A percentile compares a stretch with the other conserved stretches of the same genome.
Evolutionary conservation across 1,284 basidiomycete genomes (phyloP).

Genomic region (Wolfiporia cocos): DNA sequence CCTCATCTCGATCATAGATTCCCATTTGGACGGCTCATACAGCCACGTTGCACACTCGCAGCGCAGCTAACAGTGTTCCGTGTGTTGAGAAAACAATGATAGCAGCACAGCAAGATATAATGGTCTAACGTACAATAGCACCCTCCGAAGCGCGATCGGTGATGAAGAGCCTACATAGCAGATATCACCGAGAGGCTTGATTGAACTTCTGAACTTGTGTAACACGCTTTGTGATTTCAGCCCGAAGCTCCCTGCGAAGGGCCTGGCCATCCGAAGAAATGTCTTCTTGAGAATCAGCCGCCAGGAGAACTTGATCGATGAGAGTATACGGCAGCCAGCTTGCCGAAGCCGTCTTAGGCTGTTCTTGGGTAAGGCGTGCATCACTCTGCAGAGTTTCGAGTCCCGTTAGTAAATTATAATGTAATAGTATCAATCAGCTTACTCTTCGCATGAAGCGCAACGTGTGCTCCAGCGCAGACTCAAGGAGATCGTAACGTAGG

Average conservation of each 20-base stretch:
- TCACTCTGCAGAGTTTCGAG: slow-evolving; percentile 45
- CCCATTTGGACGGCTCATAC: too few species aligned
- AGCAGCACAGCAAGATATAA: too few species aligned
- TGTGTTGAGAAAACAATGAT: too few species aligned
- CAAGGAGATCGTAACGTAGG: slow-evolving; percentile 75
- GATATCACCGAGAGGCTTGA: slow-evolving; percentile 15
- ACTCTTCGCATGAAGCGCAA: slow-evolving; percentile 62
- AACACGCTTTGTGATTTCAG: slow-evolving; percentile 52
- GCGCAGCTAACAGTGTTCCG: too few species aligned
- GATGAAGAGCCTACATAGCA: neutral
- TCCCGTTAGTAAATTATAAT: too few species aligned
- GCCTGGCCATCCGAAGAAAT: slow-evolving; percentile 35
- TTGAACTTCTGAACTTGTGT: slow-evolving; percentile 60
- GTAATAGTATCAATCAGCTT: too few species aligned
- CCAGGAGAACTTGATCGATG: slow-evolving; percentile 79
- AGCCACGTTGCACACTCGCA: too few species aligned
- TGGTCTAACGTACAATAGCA: too few species aligned
- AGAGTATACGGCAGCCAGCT: slow-evolving; percentile 84
- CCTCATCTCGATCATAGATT: too few species aligned
- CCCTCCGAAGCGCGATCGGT: too few species aligned
- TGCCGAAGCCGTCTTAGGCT: slow-evolving; percentile 48
- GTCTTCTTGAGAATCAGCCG: slow-evolving; percentile 50
- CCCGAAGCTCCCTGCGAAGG: slow-evolving; percentile 44
- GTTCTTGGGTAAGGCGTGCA: slow-evolving; percentile 46
- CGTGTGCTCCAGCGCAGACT: slow-evolving; percentile 71